Evolutionary conservation across 1,284 basidiomycete species (phyloP), one percentile per base, ranked within the genome.

Genomic region (Cutaneotrichosporon sp.): DNA sequence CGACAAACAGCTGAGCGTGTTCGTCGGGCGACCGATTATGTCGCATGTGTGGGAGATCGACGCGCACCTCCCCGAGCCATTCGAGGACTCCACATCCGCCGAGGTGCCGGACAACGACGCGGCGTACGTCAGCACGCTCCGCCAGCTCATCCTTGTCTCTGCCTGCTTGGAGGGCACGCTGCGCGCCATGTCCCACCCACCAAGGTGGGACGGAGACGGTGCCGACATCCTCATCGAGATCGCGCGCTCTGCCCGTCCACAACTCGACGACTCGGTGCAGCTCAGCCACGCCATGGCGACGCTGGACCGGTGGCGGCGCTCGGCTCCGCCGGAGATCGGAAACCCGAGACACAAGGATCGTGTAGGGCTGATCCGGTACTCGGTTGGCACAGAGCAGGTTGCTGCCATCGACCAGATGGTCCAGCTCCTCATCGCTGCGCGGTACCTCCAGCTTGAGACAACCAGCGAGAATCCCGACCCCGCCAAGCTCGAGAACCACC

Each of bases 1-100:
- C 45, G 63, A 65, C 49, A 61, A 65, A 45, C 63, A 65, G 25
- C 46, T 65, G 3, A 43, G 59, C 2, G 50, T 59, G 6, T 56
- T 65, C 22, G 58, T 56, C 14, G 63, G 63, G 1, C 55, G 63
- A 0, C 58, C 59, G 3, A 47, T 52, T 8, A 27, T 60, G 5
- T 51, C 54, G 25, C 54, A 47, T 5, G 54, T 65, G 25, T 59
- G 54, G 54, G 63, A 65, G 34, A 62, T 52, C 34, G 63, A 65
- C 24, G 54, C 45, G 4, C 49, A 46, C 3, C 58, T 65, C 10
- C 63, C 63, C 1, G 58, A 54, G n/a, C 58, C 56, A 20, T 64
- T 64, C 20, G 45, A 57, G 22, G 29, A 31, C 29, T 14, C 47
- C 18, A 27, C 16, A 11, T 42, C 25, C 2, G 8, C 6, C 24